A percentile compares a stretch with the other conserved stretches of the same genome.
These are phyloP conservation scores for Globisporangium iwayamae DNA, from an alignment of 352 stramenopile genomes.

Conservation along the genomic window DNA sequence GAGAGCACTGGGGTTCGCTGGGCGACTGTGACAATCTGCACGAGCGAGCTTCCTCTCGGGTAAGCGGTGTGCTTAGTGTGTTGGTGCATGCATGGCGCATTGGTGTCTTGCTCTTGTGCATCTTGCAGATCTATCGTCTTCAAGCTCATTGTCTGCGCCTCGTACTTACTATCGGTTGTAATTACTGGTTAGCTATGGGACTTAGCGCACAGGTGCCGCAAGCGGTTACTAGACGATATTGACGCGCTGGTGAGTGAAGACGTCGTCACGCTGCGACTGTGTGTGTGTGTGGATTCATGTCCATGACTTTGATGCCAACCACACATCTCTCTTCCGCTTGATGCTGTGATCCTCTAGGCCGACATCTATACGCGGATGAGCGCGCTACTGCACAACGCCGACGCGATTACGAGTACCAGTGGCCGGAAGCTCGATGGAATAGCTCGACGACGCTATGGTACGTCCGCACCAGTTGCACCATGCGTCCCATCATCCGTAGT, in stretches of 20 bases:
- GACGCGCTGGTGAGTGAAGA: slow-evolving; percentile 35
- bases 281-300: too few relatives aligned
- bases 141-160: too few relatives aligned
- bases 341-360: slow-evolving; percentile 16
- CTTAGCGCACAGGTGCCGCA: slow-evolving; percentile 61
- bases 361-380: slow-evolving; percentile 46
- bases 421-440: slow-evolving; percentile 31
- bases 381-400: slow-evolving; percentile 24
- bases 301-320: too few relatives aligned
- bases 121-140: too few relatives aligned
- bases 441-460: slow-evolving; percentile 47
- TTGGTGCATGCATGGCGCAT: neutral
- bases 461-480: neutral
- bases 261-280: too few relatives aligned
- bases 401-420: slow-evolving; percentile 6
- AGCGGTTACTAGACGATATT: slow-evolving; percentile 46
- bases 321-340: neutral
- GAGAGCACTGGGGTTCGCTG: slow-evolving; percentile 60
- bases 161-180: neutral
- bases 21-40: slow-evolving; percentile 46
- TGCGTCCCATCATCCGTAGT: neutral
- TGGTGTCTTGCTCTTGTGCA: too few relatives aligned
- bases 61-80: slow-evolving; percentile 23
- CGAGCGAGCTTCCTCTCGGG: slow-evolving; percentile 39
- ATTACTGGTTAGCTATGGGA: slow-evolving; percentile 48